Conservation (phyloP, 768 basidiomycete species). For the Artomyces pyxidatus region DNA sequence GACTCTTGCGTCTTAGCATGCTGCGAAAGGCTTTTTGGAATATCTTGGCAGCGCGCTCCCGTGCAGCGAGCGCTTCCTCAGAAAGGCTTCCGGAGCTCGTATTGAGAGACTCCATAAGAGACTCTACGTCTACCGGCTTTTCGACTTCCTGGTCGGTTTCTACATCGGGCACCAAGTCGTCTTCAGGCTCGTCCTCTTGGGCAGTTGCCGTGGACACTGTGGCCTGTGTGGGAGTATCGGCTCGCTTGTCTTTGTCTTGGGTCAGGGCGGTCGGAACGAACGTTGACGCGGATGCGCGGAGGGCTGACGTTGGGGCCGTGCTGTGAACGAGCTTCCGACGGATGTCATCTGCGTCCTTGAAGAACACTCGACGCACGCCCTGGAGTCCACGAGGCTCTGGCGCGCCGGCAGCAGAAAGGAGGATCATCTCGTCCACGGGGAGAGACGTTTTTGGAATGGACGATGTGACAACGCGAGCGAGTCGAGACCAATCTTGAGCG, state of each 20-base stretch:
- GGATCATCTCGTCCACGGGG: constrained; percentile 9
- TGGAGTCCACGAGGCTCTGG: background rate
- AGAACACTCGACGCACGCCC: constrained; percentile 1
- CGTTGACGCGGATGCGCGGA: constrained; percentile 5
- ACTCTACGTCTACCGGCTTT: background rate
- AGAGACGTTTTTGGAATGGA: constrained; percentile 5
- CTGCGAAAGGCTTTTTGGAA: constrained; percentile 6
- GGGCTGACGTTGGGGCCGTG: constrained; percentile 1
- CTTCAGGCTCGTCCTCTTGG: background rate
- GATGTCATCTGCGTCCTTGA: constrained; percentile 4
- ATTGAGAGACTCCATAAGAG: constrained; percentile 7
- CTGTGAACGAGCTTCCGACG: constrained; percentile 1
- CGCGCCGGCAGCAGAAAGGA: background rate
- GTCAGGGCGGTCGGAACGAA: constrained; percentile 1
- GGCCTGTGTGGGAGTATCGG: background rate
- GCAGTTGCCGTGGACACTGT: background rate
- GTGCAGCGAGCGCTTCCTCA: background rate
- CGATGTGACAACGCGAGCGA: background rate
- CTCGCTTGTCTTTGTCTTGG: background rate
- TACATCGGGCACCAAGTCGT: background rate
- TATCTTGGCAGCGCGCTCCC: constrained; percentile 1
- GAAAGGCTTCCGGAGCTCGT: background rate
- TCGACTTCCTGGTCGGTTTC: background rate
- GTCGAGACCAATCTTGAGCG: background rate
- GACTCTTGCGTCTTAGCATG: background rate